phyloP scores from a whole-genome alignment of 768 basidiomycete species.

The Thelephora ganbajun region DNA sequence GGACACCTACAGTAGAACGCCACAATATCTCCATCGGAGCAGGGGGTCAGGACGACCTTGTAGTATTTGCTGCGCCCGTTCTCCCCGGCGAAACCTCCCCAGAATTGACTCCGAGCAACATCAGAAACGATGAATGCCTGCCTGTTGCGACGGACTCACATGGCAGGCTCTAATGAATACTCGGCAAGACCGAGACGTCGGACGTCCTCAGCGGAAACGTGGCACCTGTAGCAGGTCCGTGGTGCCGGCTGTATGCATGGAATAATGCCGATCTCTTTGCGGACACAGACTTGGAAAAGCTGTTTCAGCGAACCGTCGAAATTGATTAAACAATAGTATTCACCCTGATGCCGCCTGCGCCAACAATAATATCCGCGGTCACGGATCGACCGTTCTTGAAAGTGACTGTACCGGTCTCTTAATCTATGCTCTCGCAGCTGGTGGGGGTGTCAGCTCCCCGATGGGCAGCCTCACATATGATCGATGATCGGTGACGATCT shows the following conservation, averaged over 20 bases:
- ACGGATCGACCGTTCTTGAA: conserved; percentile 14
- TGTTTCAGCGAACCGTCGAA: background rate
- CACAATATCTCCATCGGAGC: conserved; percentile 13
- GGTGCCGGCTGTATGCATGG: conserved; percentile 18
- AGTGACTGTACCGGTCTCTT: too few relatives aligned
- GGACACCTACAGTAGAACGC: too few relatives aligned
- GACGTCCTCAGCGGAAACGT: too few relatives aligned
- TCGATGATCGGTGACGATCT: conserved; percentile 16
- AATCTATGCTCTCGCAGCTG: conserved; percentile 12
- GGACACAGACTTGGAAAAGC: conserved; percentile 7
- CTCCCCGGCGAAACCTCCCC: conserved; percentile 17
- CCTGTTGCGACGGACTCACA: too few relatives aligned
- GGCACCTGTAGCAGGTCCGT: conserved; percentile 21
- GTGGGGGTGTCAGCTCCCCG: background rate
- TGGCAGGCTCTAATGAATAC: conserved; percentile 18
- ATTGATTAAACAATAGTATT: background rate
- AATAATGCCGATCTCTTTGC: conserved; percentile 14
- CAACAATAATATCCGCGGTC: conserved; percentile 20
- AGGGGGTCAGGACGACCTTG: conserved; percentile 22
- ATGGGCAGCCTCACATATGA: conserved; percentile 11
- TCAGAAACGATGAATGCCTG: too few relatives aligned
- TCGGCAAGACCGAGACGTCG: too few relatives aligned
- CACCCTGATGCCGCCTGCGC: too few relatives aligned
- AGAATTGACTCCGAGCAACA: conserved; percentile 21
- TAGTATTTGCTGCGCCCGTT: too few relatives aligned